A percentile compares a stretch with the other conserved stretches of the same genome.
These are phyloP conservation scores for Cinnamomum chago DNA, from an alignment of 164 flowering plant species.

Conservation along the genomic window DNA sequence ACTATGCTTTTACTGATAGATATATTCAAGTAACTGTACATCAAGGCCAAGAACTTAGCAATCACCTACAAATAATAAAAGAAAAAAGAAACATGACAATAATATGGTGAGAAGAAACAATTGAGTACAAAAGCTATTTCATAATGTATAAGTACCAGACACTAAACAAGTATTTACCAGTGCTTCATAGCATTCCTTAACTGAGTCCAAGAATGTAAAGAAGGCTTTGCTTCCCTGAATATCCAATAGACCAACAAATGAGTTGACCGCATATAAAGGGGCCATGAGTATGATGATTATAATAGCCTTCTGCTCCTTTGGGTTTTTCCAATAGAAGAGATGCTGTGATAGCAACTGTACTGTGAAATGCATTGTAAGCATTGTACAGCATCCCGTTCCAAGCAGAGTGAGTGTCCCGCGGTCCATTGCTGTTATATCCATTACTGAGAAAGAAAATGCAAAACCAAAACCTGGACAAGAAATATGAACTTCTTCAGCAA, in stretches of 20 bases:
- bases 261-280: conserved; percentile 73
- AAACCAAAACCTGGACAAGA: background rate
- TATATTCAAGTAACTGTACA: conserved; percentile 87
- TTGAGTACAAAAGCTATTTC: background rate
- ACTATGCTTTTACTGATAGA: conserved; percentile 75
- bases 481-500: background rate
- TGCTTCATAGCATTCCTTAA: conserved; percentile 96
- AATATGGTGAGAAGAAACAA: background rate
- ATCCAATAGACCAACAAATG: conserved; percentile 82
- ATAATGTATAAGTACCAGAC: background rate
- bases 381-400: conserved; percentile 52
- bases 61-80: conserved; percentile 53
- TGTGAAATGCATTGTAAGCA: conserved; percentile 78
- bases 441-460: conserved; percentile 5
- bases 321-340: conserved; percentile 93
- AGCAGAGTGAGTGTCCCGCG: conserved; percentile 58
- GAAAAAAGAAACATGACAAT: conserved; percentile 4
- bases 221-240: conserved; percentile 74
- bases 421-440: conserved; percentile 55
- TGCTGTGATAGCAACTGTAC: conserved; percentile 83
- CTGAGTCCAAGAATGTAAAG: conserved; percentile 74
- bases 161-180: conserved; percentile 41
- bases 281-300: conserved; percentile 87
- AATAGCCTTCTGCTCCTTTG: conserved; percentile 95
- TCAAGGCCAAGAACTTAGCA: conserved; percentile 88